Evolutionary conservation across 2,329 filamentous ascomycete species (phyloP), one percentile per base, ranked within the genome.

Genomic region (Ceratocystis lukuohia): DNA sequence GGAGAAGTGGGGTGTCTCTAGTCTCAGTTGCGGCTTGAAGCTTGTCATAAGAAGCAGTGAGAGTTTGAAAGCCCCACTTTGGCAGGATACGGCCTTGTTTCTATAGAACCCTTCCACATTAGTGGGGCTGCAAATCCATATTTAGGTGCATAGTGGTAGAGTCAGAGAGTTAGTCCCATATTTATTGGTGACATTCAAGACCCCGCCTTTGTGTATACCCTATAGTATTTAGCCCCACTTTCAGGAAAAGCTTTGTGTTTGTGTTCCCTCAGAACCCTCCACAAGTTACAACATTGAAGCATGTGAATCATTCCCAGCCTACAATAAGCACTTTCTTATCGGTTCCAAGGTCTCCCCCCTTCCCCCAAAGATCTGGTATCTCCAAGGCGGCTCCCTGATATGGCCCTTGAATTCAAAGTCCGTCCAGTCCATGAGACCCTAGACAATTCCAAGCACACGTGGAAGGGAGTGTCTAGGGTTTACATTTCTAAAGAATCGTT

Each of bases 401-500:
- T 74, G 63, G 74, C 71, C 69, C 71, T 77, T 50, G 73, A 76
- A 59, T 76, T 72, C 69, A 79, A 77, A 69, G 75, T 79, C 15
- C 74, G 77, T 25, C 77, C 77, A 1, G 69, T 79, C 57, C 72
- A 76, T 65, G 78, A 77, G 67, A 75, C 74, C 50, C 74, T 77
- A 25, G 77, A 79, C 61, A 79, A 78, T 64, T 71, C 76, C 28
- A 76, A 74, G 56, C 74, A 78, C 2, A 69, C 73, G 8, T 68
- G 67, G 67, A 72, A 72, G 22, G 78, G 79, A 64, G 79, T 79
- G 1, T 78, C 77, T 0, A 76, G 78, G 28, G 71, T 81, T 66
- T 81, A 80, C 69, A 74, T 81, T 69, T 79, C 76, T 73, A 79
- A 77, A 66, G 78, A 80, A 28, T 73, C 77, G 1, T 74, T 80